Base-by-base conservation (phyloP, 345 rosid species). In the Noccaea caerulescens region DNA sequence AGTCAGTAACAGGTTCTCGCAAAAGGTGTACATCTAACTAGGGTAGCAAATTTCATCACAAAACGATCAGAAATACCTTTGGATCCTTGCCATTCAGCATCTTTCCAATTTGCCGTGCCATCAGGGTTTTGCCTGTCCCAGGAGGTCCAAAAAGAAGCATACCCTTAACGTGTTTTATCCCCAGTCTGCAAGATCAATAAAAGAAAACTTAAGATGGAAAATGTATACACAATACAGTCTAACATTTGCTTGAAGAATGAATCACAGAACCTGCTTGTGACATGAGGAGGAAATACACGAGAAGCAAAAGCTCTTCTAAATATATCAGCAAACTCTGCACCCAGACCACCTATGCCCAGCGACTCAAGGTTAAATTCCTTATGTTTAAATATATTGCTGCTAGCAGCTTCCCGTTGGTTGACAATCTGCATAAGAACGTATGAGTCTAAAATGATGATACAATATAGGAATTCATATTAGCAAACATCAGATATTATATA, bases 301-400 rank as follows among this genome's bases (percentile, higher is more conserved):
- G 99, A 95, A 39, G 99, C 98, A 82, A 95, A 95, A 71, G 98
- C 99, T 84, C 99, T 85, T 80, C 99, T 84, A 82, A 95, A 95
- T 80, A 95, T 92, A 82, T 95, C 97, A 5, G 97, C 89, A 85
- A 95, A 95, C 81, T 95, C 98, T n/a, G 88, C 96, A 81, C 99
- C 84, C 75, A 95, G 75, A 66, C 99, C 99, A 73, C 99, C 99
- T 77, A 95, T 95, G 75, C 99, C 98, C 67, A 92, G 78, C 12
- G 96, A 83, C 83, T 90, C 83, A 58, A 92, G 98, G 85, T 95
- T 95, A 65, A 95, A 95, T 71, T 95, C 97, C 83, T 95, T 92
- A 5, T 90, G 98, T 81, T 78, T 92, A 68, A 95, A 95, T 72
- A 95, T 86, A 71, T 80, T 95, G 80, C 98, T 92, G 76, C 92